Evolutionary conservation across 768 basidiomycete species (phyloP), one percentile per base, ranked within the genome.

Genomic region (Lactifluus volemus): DNA sequence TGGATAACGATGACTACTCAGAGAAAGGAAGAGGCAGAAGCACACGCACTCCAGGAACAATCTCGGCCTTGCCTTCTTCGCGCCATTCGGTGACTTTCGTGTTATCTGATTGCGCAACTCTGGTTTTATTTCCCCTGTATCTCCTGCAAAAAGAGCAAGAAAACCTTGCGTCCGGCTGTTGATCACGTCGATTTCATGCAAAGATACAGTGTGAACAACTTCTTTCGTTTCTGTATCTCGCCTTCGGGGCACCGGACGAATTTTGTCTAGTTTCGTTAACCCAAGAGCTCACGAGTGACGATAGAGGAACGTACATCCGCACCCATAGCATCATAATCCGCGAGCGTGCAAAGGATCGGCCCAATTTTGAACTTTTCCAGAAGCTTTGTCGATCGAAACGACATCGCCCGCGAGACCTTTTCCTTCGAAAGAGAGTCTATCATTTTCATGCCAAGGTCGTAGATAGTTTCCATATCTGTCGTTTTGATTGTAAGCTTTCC

Each of bases 241-340:
- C 97, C 97, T 66, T 96, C 93, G 4, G 97, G 97, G 71, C 92
- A 96, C 78, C 95, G 92, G 11, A 99, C 94, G 68, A 98, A 98
- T 78, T 89, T 95, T 48, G 96, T 98, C 96, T 98, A 52, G n/a
- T 39, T 17, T 12, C 51, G 57, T 59, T 7, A 54, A 25, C 49
- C 30, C 25, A 29, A 55, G 54, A 47, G 19, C 48, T 29, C 17
- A 34, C 14, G 57, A 29, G n/a, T 47, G 17, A 9, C 36, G 45
- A 41, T 55, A 58, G 51, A 51, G 59, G 49, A 2, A 81, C 89
- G 66, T 72, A 97, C 96, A 71, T 99, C 97, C 60, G 96, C 95
- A 57, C 97, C 96, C 92, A 98, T 97, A 39, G 96, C 97, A 72
- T 98, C 97, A 70, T 98, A 99, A 69, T 98, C 96, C 96, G 81